Evolutionary conservation across 1,284 basidiomycete genomes (phyloP).

Genomic region (Ceratobasidium sp.): DNA sequence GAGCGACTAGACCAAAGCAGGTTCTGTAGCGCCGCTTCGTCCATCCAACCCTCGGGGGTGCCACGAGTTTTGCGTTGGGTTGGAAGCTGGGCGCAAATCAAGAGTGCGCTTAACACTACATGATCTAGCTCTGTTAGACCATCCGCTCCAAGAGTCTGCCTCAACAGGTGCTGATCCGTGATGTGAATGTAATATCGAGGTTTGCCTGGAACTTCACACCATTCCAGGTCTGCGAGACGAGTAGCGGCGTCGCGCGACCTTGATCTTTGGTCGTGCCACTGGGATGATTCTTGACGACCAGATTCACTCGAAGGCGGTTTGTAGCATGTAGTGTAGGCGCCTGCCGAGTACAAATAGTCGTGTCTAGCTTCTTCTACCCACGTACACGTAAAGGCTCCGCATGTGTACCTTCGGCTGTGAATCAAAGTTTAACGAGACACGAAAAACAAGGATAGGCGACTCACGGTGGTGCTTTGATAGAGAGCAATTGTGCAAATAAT

Average conservation of each 20-base stretch:
- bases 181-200: slow-evolving; percentile 10
- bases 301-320: neutral
- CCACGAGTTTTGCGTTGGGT: neutral
- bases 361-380: slow-evolving; percentile 1
- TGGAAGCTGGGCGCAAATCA: neutral
- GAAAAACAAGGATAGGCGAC: neutral
- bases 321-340: neutral
- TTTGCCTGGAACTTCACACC: neutral
- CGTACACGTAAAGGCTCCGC: slow-evolving; percentile 8
- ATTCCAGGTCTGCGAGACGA: neutral
- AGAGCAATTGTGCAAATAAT: neutral
- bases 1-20: neutral
- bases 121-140: slow-evolving; percentile 27
- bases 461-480: neutral
- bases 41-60: neutral
- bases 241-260: neutral
- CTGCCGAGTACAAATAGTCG: neutral
- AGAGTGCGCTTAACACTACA: slow-evolving; percentile 12
- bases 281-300: neutral
- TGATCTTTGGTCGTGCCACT: neutral
- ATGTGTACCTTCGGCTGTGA: slow-evolving; percentile 16
- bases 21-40: slow-evolving; percentile 2
- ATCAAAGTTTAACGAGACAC: too few species aligned
- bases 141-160: neutral
- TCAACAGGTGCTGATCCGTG: neutral